Evolutionary conservation across 352 stramenopile genomes (phyloP), one percentile per base, ranked within the genome.

Genomic region (Phytophthora melonis): DNA sequence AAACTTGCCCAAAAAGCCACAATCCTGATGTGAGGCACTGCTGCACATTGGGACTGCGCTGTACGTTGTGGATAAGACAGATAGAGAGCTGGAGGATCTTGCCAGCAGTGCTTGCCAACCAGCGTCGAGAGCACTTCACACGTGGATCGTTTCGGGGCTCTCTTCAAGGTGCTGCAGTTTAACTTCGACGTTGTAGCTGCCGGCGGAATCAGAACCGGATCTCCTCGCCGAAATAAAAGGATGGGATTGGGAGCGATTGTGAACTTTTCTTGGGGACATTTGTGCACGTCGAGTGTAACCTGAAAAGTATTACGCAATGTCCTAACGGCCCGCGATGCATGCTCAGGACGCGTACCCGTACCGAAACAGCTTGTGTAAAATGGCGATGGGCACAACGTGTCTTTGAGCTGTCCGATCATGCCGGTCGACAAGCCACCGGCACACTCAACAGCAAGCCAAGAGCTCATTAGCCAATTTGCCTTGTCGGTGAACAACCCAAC

Each of bases 301-400:
- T 30, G 56, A 60, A 66, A 54, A 66, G 18, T 72, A 68, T 72
- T 72, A n/a, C n/a, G n/a, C n/a, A n/a, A n/a, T n/a, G n/a, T n/a
- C n/a, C n/a, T n/a, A n/a, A n/a, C n/a, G n/a, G n/a, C n/a, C n/a
- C n/a, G n/a, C n/a, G n/a, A n/a, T n/a, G n/a, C n/a, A n/a, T n/a
- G n/a, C n/a, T n/a, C n/a, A n/a, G n/a, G n/a, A n/a, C n/a, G n/a
- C n/a, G n/a, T n/a, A n/a, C n/a, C n/a, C n/a, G n/a, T n/a, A n/a
- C n/a, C n/a, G n/a, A n/a, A n/a, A n/a, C 14, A 54, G 47, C 36
- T 43, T 43, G 36, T 43, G 11, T 43, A 18, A 25, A 70, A 36
- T 39, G 32, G 61, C 49, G 47, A 60, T 58, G 23, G 61, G 52
- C 62, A 16, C 55, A 47, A 41, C 63, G 55, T 72, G 32, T 67